Base-by-base conservation (phyloP, 352 stramenopile species). In the Phytophthora quininea region DNA sequence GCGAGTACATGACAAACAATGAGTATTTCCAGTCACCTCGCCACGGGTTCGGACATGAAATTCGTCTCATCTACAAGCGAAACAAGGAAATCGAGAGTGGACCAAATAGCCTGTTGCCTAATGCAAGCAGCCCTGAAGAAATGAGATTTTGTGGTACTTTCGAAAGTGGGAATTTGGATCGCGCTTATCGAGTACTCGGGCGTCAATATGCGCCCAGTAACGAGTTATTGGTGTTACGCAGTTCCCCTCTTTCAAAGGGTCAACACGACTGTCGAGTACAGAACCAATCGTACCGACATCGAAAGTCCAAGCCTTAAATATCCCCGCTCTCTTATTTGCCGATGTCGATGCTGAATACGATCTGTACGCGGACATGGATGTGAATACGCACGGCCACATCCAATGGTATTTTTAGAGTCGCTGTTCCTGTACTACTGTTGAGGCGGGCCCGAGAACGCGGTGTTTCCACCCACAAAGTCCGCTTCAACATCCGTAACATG, bases 331-430 rank as follows among this genome's bases (percentile, higher is more conserved):
- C 11, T 90, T 82, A 69, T 88, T 90, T 33, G 75, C 76, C 46
- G 80, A 86, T 33, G 71, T 66, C 15, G 80, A 91, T 50, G 64
- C 74, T 27, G 86, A 94, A 61, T 92, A 91, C 67, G 86, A 94
- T 60, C 65, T 92, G 37, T 91, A 88, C 42, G 90, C 82, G 62
- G 82, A 92, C 57, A 82, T 67, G 7, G 86, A 94, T 69, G 50
- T 91, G 4, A 84, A 83, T 55, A 92, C 86, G 3, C 76, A 88
- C 32, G 86, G 86, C 15, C 85, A 96, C 62, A 86, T 96, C 54
- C 91, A 97, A 71, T 97, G 91, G 90, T 97, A 93, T 62, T 96
- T 96, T 97, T 97, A 73, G 79, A 9, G 79, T 82, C 0, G 73
- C 53, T 0, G 30, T 86, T 19, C 69, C 76, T 1, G 30, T 58